Evolutionary conservation across 331 rosid species (phyloP), one percentile per base, ranked within the genome.

Genomic region (Acacia pycnantha): DNA sequence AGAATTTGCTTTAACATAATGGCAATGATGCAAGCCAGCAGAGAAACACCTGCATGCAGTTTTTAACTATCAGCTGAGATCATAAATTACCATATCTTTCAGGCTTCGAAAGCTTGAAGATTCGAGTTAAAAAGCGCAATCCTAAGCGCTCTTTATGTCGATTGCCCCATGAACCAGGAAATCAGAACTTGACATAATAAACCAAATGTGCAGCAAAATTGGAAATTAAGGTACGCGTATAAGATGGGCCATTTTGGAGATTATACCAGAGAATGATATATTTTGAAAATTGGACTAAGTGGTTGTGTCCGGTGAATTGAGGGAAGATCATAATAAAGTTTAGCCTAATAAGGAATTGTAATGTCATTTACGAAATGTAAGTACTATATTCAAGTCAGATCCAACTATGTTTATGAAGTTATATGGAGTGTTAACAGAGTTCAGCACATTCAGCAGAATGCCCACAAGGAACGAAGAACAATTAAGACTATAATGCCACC

Each of bases 1-100:
- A 96, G 89, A 58, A 96, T 92, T 91, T 94, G 97, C 92, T 92
- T 96, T 72, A 96, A 86, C 99, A 96, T 96, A 86, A 89, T 89
- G 80, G 73, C 82, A 83, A 77, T 68, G 81, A 85, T 77, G 79
- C 75, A 83, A 46, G 37, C 83, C 83, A 88, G 80, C 58, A 14
- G 40, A 64, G 1, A 69, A 47, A 74, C 58, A 59, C 86, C 89
- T 82, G 83, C 86, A 82, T 67, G 69, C 53, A 79, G 81, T 26
- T 78, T 22, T 79, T 66, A 54, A 69, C 62, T 31, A 48, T 77
- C 70, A 85, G 77, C 43, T 78, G 41, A 75, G 79, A 68, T 74
- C 44, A 50, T 62, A 58, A 53, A 79, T 82, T 66, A 29, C 68
- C 70, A 44, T 71, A 14, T 46, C 56, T 71, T 61, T 37, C 79